Evolutionary conservation across 129 eudicot genomes (phyloP).

Genomic region (Dittrichia graveolens): DNA sequence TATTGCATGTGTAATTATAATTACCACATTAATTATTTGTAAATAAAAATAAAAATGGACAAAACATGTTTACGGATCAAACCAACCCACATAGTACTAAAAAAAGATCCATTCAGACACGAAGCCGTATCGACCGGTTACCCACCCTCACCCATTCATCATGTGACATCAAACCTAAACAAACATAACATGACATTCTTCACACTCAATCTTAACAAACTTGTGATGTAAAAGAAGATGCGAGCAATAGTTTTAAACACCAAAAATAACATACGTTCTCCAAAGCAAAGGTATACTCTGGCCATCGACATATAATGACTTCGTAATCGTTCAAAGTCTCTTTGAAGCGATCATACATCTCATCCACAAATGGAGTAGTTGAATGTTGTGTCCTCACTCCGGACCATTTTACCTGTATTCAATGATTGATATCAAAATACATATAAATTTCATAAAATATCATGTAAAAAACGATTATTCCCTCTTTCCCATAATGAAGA

Average conservation of each 20-base stretch:
- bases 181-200: no score
- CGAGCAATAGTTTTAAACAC: neutral
- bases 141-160: no score
- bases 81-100: no score
- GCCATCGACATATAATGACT: conserved; percentile 85
- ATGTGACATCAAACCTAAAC: no score
- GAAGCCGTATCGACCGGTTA: no score
- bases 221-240: neutral
- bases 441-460: conserved; percentile 5
- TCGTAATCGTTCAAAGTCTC: conserved; percentile 66
- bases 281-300: conserved; percentile 73
- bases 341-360: conserved; percentile 69
- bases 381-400: conserved; percentile 75
- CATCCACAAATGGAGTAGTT: conserved; percentile 84
- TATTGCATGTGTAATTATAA: neutral
- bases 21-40: neutral
- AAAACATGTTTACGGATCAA: neutral
- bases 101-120: no score
- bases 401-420: conserved; percentile 65
- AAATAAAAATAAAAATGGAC: neutral
- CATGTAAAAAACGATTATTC: neutral
- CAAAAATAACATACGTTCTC: conserved; percentile 61
- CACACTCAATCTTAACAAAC: neutral
- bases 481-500: neutral
- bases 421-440: neutral